These are phyloP conservation scores for Nelumbo lutea DNA, from an alignment of 164 flowering plant genomes.

Conservation along the genomic window DNA sequence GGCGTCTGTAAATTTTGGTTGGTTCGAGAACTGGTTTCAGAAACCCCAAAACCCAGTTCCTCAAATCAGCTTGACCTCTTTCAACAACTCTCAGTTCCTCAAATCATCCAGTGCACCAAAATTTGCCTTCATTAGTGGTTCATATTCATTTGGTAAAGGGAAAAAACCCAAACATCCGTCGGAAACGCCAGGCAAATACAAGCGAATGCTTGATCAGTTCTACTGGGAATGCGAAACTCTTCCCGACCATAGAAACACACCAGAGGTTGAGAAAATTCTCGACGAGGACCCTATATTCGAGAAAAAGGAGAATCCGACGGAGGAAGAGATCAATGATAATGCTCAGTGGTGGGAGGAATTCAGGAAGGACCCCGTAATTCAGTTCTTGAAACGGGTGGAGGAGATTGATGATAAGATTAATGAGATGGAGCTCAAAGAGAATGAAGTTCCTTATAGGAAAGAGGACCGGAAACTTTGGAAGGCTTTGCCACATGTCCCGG, in stretches of 20 bases:
- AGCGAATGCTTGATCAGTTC: conserved; percentile 50
- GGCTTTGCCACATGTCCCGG: conserved; percentile 64
- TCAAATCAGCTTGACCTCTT: conserved; percentile 31
- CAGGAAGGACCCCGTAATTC: conserved; percentile 42
- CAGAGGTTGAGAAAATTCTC: conserved; percentile 69
- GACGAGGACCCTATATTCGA: conserved; percentile 53
- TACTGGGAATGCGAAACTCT: conserved; percentile 67
- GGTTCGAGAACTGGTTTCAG: conserved; percentile 73
- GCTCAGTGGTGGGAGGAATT: conserved; percentile 55
- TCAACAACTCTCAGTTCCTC: conserved; percentile 18
- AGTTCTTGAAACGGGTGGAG: conserved; percentile 49
- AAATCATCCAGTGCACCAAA: conserved; percentile 27
- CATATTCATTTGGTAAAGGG: conserved; percentile 18
- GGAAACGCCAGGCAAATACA: conserved; percentile 34
- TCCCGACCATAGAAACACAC: conserved; percentile 69
- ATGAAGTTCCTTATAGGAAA: conserved; percentile 41
- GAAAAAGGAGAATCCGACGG: conserved; percentile 51
- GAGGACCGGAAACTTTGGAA: conserved; percentile 71
- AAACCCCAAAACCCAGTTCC: conserved; percentile 55
- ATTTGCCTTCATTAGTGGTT: conserved; percentile 47
- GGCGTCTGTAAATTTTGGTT: conserved; percentile 71
- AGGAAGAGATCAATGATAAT: conserved; percentile 61
- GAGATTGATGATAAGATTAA: conserved; percentile 54
- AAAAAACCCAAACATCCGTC: conserved; percentile 19
- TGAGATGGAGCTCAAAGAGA: conserved; percentile 52